phyloP scores from a whole-genome alignment of 225 moss, liverwort and hornwort genomes.

The Rhytidiadelphus loreus region DNA sequence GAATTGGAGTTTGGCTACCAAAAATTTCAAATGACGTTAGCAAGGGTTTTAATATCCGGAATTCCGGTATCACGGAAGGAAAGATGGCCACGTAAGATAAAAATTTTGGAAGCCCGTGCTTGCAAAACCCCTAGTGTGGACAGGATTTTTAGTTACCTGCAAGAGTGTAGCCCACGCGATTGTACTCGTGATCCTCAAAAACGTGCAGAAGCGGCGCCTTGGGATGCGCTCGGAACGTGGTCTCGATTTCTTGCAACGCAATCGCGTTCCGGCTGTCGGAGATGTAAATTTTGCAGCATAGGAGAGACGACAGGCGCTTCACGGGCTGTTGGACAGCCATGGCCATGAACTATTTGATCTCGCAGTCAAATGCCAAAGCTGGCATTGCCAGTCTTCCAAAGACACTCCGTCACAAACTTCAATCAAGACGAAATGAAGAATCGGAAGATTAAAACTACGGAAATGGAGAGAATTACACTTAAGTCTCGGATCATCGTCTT shows the following conservation, averaged over 20 bases:
- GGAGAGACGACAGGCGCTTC: conserved; percentile 27
- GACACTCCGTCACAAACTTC: background rate
- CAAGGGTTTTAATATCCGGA: background rate
- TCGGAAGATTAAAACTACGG: background rate
- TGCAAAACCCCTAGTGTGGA: background rate
- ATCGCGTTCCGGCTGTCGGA: conserved; percentile 59
- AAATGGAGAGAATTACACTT: background rate
- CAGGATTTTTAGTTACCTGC: conserved; percentile 24
- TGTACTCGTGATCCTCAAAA: conserved; percentile 79
- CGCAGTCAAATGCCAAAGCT: background rate
- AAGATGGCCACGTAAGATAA: background rate
- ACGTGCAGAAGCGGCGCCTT: conserved; percentile 67
- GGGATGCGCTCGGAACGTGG: conserved; percentile 38
- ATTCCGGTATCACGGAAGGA: background rate
- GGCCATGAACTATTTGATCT: background rate
- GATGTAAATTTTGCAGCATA: conserved; percentile 84
- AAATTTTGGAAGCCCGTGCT: background rate
- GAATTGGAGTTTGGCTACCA: background rate
- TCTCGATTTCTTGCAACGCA: conserved; percentile 54
- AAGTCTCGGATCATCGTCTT: background rate
- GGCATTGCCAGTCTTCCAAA: background rate
- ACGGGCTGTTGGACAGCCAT: background rate
- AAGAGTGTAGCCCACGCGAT: conserved; percentile 81
- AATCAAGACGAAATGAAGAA: background rate
- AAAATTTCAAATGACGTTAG: background rate